Evolutionary conservation across 108 stramenopile genomes (phyloP).

Genomic region (Cylindrotheca fusiformis): DNA sequence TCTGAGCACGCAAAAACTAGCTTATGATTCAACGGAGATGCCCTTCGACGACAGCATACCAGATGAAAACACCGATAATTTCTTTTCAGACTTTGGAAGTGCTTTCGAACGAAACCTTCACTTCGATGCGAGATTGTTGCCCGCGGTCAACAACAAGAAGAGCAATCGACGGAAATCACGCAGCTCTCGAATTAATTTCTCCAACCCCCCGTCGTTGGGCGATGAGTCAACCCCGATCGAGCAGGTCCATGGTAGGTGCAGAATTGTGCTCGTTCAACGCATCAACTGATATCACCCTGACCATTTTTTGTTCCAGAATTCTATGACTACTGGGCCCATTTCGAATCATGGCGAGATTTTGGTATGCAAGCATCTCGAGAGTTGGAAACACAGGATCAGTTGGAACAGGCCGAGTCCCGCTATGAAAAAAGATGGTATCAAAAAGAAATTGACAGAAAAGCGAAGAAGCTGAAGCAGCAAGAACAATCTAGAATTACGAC

Average conservation of each 20-base stretch:
- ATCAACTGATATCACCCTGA: conserved; percentile 14
- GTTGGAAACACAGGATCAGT: conserved; percentile 68
- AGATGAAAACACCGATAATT: conserved; percentile 21
- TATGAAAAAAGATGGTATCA: conserved; percentile 98
- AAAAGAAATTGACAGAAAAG: conserved; percentile 92
- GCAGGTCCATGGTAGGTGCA: conserved; percentile 56
- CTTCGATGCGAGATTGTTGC: conserved; percentile 66
- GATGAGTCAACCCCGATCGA: conserved; percentile 80
- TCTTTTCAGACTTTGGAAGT: conserved; percentile 33
- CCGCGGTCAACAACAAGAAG: conserved; percentile 21
- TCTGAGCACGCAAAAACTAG: conserved; percentile 72
- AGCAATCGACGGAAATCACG: conserved; percentile 34
- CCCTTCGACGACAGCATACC: conserved; percentile 96
- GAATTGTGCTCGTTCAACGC: neutral
- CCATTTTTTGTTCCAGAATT: conserved; percentile 43
- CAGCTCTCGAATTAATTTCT: conserved; percentile 1
- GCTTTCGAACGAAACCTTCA: conserved; percentile 91
- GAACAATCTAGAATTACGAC: conserved; percentile 88
- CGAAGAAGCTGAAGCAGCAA: conserved; percentile 91
- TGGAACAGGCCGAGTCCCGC: conserved; percentile 86
- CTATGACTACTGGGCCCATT: conserved; percentile 96
- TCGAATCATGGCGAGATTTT: conserved; percentile 97
- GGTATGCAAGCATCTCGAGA: conserved; percentile 71
- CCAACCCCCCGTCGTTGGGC: conserved; percentile 81
- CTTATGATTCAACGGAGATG: conserved; percentile 90